Percentiles rank a stretch among this genome's conserved stretches.
Evolutionary conservation across 352 stramenopile species (phyloP).

Genomic region (Globisporangium sylvaticum): DNA sequence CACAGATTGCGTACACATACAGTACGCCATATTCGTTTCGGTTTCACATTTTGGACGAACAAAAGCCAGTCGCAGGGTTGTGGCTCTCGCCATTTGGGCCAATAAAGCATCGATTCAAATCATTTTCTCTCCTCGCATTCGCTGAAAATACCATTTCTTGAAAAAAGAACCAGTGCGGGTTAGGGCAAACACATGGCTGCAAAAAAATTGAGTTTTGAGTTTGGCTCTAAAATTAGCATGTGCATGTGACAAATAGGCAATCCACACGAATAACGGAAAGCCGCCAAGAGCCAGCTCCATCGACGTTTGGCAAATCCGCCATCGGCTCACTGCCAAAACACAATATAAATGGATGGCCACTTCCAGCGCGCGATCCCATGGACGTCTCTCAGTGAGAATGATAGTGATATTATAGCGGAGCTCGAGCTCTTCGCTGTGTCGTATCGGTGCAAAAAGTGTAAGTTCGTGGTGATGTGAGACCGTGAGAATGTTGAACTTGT

Average conservation of each 20-base stretch:
- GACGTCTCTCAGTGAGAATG: not conserved
- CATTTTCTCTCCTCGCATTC: not conserved
- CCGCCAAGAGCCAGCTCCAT: not conserved
- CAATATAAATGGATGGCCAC: not conserved
- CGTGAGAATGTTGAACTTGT: not conserved
- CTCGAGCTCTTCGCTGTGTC: not conserved
- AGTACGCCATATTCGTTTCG: not conserved
- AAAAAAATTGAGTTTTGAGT: not conserved
- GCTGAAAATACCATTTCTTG: not conserved
- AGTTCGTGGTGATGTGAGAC: not conserved
- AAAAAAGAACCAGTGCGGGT: not conserved
- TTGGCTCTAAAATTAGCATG: not conserved
- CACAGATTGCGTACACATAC: not conserved
- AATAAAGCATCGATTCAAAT: not conserved
- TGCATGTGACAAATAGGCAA: not conserved
- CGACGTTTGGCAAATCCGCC: not conserved
- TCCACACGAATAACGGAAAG: not conserved
- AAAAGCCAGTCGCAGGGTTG: conserved; percentile 4
- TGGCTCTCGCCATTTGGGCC: not conserved
- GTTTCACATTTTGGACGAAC: not conserved
- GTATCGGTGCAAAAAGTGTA: not conserved
- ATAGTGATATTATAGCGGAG: not conserved
- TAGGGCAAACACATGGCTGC: not conserved
- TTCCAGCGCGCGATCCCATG: not conserved
- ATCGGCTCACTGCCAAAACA: not conserved